Evolutionary conservation across 225 moss, liverwort and hornwort species (phyloP), one percentile per base, ranked within the genome.

Genomic region (Antitrichia curtipendula): DNA sequence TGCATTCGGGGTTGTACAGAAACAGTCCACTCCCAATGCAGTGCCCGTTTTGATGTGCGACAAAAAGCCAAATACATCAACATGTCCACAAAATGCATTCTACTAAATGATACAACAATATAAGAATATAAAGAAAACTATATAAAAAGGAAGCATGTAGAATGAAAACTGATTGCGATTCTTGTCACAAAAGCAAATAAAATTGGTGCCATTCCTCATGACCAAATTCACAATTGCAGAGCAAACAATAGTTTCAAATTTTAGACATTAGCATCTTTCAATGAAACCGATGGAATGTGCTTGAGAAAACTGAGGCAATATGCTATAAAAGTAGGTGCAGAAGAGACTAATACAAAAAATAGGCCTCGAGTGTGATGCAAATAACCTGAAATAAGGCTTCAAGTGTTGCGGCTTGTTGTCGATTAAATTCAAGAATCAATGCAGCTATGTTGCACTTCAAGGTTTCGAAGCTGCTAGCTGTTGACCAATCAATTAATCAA

Each of bases 371-470:
- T 50, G 29, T 27, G 43, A 71, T 27, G 34, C 47, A 54, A 43
- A 54, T 57, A 40, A 95, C 96, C 95, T 96, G 96, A 77, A 95
- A 89, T 5, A 94, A 90, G 52, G 94, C 96, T 90, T 96, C 95
- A 40, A 94, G 91, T 57, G 95, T 94, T 78, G 94, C 95, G 80
- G 91, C 95, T 73, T 94, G 93, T 87, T 96, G 95, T 77, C 91
- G 91, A 82, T 94, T 94, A 75, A 49, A 25, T 60, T 94, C 95
- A 63, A 95, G 92, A 92, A 95, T 95, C 90, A 96, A 91, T 75
- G 95, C 96, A 78, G 95, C 95, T 89, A 95, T 91, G 88, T 95
- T 94, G 86, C 96, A 96, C 90, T 96, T 93, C 95, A 90, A 96
- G 87, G 87, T 95, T 95, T 64, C 95, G 88, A 88, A 95, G 87